Conservation (phyloP, 345 rosid genomes). For the Populus davidiana region DNA sequence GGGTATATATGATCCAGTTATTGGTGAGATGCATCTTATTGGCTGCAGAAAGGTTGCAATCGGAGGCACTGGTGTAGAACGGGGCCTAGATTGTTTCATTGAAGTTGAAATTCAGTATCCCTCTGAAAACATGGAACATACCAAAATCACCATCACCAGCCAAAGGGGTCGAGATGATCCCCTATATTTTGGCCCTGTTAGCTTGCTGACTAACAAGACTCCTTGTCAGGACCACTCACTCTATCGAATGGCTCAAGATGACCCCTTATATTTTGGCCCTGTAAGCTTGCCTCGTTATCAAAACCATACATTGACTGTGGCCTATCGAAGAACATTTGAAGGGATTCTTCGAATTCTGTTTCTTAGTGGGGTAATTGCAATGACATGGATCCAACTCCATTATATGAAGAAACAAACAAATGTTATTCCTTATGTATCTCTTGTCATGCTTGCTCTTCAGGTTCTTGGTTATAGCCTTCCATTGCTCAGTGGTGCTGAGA, state of each 20-base stretch:
- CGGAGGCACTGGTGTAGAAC: background rate
- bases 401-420: background rate
- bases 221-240: no score
- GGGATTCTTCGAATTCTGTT: conserved; percentile 8
- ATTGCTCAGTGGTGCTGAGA: conserved; percentile 5
- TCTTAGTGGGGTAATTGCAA: background rate
- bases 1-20: conserved; percentile 19
- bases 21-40: conserved; percentile 17
- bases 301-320: background rate
- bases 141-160: conserved; percentile 16
- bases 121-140: background rate
- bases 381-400: conserved; percentile 5
- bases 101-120: conserved; percentile 12
- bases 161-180: conserved; percentile 9
- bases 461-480: conserved; percentile 9
- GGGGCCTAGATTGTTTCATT: conserved; percentile 15
- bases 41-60: conserved; percentile 15
- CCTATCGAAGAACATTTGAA: conserved; percentile 5
- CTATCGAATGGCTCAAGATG: no score
- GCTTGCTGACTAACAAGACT: no score
- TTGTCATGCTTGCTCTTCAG: conserved; percentile 19
- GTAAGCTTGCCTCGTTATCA: background rate
- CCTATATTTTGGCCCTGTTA: no score
- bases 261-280: conserved; percentile 2
- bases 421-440: conserved; percentile 2